phyloP scores from a whole-genome alignment of 163 green algal species.

The Scenedesmus sp. region DNA sequence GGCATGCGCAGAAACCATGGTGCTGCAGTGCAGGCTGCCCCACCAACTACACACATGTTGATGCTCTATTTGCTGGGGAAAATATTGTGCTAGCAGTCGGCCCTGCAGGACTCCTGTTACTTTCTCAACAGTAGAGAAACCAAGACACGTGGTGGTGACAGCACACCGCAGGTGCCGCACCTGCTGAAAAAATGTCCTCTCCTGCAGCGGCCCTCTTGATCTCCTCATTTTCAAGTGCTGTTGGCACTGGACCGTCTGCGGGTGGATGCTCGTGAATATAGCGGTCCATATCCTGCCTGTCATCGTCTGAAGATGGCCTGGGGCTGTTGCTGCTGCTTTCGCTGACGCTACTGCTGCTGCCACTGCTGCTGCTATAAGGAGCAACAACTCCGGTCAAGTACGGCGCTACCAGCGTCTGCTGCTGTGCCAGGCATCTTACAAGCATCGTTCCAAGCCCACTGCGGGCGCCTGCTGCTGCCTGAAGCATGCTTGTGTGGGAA shows the following conservation, averaged over 20 bases:
- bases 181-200: background rate
- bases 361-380: background rate
- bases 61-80: too few relatives aligned
- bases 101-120: too few relatives aligned
- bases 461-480: slow-evolving; percentile 3
- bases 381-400: background rate
- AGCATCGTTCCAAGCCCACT: background rate
- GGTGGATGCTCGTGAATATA: background rate
- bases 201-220: background rate
- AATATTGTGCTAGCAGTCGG: too few relatives aligned
- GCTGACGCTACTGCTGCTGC: slow-evolving; percentile 14
- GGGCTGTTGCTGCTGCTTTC: slow-evolving; percentile 2
- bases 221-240: background rate
- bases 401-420: background rate
- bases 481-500: background rate
- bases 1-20: too few relatives aligned
- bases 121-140: too few relatives aligned
- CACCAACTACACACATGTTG: too few relatives aligned
- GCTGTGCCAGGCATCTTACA: background rate
- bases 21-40: too few relatives aligned
- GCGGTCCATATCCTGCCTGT: background rate
- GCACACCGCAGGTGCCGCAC: background rate
- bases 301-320: background rate
- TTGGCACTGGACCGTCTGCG: background rate
- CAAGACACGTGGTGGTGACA: too few relatives aligned